Percentiles rank a stretch among this genome's conserved stretches.
Conservation (phyloP, 2,329 filamentous ascomycete species). For the Capronia coronata region DNA sequence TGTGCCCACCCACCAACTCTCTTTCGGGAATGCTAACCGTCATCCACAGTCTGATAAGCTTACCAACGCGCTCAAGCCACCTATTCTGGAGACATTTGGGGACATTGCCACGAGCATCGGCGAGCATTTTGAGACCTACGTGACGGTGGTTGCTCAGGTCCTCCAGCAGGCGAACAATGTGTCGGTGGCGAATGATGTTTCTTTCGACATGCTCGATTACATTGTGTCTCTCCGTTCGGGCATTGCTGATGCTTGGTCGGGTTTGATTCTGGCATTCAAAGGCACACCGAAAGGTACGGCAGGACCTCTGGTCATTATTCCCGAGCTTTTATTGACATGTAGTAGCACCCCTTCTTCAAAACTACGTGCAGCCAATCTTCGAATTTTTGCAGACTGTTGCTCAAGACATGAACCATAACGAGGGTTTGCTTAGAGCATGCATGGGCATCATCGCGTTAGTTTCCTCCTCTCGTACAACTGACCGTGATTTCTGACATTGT, state of each 20-base stretch:
- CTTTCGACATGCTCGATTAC: slow-evolving; percentile 95
- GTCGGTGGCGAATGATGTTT: slow-evolving; percentile 68
- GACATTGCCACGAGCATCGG: slow-evolving; percentile 94
- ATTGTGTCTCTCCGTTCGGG: slow-evolving; percentile 90
- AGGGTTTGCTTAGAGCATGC: slow-evolving; percentile 81
- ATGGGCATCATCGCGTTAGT: slow-evolving; percentile 95
- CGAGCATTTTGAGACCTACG: slow-evolving; percentile 85
- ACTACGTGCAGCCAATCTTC: slow-evolving; percentile 80
- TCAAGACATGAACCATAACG: slow-evolving; percentile 78
- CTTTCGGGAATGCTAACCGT: slow-evolving; percentile 31
- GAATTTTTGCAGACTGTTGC: slow-evolving; percentile 74
- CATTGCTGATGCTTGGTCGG: slow-evolving; percentile 98
- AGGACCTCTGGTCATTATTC: background rate
- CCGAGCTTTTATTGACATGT: background rate
- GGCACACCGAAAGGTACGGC: slow-evolving; percentile 43
- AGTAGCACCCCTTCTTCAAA: slow-evolving; percentile 51
- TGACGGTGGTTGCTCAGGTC: slow-evolving; percentile 86
- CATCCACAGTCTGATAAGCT: slow-evolving; percentile 64
- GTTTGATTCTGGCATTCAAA: slow-evolving; percentile 93
- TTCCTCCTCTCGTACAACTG: background rate
- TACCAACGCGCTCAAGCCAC: slow-evolving; percentile 94
- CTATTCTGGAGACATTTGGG: slow-evolving; percentile 95
- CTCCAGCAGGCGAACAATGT: slow-evolving; percentile 87
- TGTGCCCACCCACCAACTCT: slow-evolving; percentile 11
- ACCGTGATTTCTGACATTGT: slow-evolving; percentile 34